These are phyloP conservation scores for Penicillium mononematosum DNA, from an alignment of 495 filamentous ascomycete genomes.

Conservation along the genomic window DNA sequence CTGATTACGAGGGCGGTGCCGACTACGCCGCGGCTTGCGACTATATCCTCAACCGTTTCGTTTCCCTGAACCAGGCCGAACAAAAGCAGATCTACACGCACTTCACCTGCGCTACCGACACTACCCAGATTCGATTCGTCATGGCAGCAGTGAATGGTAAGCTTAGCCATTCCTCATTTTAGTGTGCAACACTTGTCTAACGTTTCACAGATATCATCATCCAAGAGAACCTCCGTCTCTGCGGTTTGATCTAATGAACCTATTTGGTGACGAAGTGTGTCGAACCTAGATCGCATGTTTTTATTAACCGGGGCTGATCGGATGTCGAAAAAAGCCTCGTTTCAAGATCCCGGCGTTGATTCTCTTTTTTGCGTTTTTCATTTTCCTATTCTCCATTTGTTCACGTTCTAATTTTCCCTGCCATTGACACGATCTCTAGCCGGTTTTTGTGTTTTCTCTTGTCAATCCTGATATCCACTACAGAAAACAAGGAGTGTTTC, in stretches of 20 bases:
- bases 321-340: constrained; percentile 33
- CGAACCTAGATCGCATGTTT: constrained; percentile 43
- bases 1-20: constrained; percentile 92
- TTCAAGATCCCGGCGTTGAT: constrained; percentile 47
- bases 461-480: constrained; percentile 37
- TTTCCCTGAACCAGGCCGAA: constrained; percentile 95
- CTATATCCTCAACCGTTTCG: constrained; percentile 96
- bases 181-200: constrained; percentile 6
- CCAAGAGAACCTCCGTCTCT: constrained; percentile 97
- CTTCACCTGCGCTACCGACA: constrained; percentile 98
- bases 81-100: constrained; percentile 99
- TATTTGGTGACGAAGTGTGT: constrained; percentile 33
- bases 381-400: constrained; percentile 21
- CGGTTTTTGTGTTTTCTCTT: constrained; percentile 37
- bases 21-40: constrained; percentile 93
- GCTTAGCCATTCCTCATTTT: constrained; percentile 25
- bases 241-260: constrained; percentile 85
- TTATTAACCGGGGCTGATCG: constrained; percentile 31
- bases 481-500: constrained; percentile 34
- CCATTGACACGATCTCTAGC: constrained; percentile 46
- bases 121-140: constrained; percentile 97
- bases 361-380: constrained; percentile 31
- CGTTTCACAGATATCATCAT: constrained; percentile 87
- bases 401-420: constrained; percentile 28
- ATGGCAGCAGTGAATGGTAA: constrained; percentile 99